Conservation (phyloP, 2,329 filamentous ascomycete species). For the Decorospora gaudefroyi region DNA sequence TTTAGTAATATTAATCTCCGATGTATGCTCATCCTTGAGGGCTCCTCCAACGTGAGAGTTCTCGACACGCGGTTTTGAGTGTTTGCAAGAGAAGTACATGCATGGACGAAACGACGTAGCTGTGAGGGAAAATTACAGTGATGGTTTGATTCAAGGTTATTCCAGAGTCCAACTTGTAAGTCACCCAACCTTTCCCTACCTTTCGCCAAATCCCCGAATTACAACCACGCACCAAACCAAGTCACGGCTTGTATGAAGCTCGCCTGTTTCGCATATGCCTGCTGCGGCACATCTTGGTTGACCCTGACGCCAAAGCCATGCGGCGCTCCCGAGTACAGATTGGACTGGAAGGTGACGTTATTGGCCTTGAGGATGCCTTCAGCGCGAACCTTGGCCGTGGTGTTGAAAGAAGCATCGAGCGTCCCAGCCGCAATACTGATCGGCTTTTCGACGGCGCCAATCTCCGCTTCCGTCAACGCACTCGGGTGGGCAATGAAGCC, state of each 20-base stretch:
- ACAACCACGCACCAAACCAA: slow-evolving; percentile 47
- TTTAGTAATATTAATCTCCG: no score
- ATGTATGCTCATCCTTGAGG: no score
- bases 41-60: no score
- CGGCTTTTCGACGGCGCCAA: slow-evolving; percentile 66
- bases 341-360: slow-evolving; percentile 42
- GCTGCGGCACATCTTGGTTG: slow-evolving; percentile 34
- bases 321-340: slow-evolving; percentile 38
- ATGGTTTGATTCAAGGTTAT: no score
- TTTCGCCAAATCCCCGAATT: no score
- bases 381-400: slow-evolving; percentile 19
- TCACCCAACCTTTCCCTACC: no score
- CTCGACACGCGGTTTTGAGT: no score
- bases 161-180: no score
- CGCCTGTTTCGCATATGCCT: slow-evolving; percentile 46
- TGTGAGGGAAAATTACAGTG: no score
- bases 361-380: slow-evolving; percentile 36
- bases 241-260: slow-evolving; percentile 44
- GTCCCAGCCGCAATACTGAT: slow-evolving; percentile 66
- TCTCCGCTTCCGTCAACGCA: slow-evolving; percentile 67
- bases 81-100: no score
- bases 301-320: slow-evolving; percentile 46
- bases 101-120: no score
- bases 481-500: slow-evolving; percentile 74
- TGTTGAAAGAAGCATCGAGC: slow-evolving; percentile 27